Conservation (phyloP, 305 asterid species). For the Withania somnifera region DNA sequence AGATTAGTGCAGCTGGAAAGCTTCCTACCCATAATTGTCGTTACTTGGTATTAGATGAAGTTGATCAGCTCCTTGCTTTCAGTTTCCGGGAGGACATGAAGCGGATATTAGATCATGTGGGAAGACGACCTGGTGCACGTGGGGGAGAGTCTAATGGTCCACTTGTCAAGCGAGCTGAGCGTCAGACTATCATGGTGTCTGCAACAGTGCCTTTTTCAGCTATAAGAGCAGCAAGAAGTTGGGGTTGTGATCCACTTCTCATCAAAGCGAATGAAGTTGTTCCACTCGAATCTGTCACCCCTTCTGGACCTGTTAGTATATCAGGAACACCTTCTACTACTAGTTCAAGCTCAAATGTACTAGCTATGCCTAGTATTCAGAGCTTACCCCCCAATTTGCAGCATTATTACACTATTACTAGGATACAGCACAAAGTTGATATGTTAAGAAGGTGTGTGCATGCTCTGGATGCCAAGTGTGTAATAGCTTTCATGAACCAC, state of each 20-base stretch:
- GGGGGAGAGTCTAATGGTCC: slow-evolving; percentile 13
- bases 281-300: slow-evolving; percentile 47
- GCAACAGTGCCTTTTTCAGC: slow-evolving; percentile 95
- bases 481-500: slow-evolving; percentile 87
- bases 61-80: slow-evolving; percentile 85
- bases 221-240: slow-evolving; percentile 75
- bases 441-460: slow-evolving; percentile 66
- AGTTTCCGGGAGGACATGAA: slow-evolving; percentile 88
- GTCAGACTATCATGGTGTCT: slow-evolving; percentile 86
- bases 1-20: slow-evolving; percentile 83
- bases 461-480: slow-evolving; percentile 73
- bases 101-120: slow-evolving; percentile 85
- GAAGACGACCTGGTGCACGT: slow-evolving; percentile 54
- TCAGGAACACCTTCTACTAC: slow-evolving; percentile 33
- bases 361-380: slow-evolving; percentile 38
- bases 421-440: slow-evolving; percentile 89
- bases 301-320: slow-evolving; percentile 26
- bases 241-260: slow-evolving; percentile 86
- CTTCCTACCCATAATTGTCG: slow-evolving; percentile 83
- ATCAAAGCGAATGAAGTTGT: slow-evolving; percentile 62
- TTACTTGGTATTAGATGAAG: slow-evolving; percentile 78
- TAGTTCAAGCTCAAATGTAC: slow-evolving; percentile 15
- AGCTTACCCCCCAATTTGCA: slow-evolving; percentile 78
- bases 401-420: slow-evolving; percentile 61
- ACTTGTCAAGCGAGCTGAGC: slow-evolving; percentile 23